Evolutionary conservation across 1,139 yeast genomes (phyloP), one percentile per base, ranked within the genome.

Genomic region (Magnusiomyces starmeri): DNA sequence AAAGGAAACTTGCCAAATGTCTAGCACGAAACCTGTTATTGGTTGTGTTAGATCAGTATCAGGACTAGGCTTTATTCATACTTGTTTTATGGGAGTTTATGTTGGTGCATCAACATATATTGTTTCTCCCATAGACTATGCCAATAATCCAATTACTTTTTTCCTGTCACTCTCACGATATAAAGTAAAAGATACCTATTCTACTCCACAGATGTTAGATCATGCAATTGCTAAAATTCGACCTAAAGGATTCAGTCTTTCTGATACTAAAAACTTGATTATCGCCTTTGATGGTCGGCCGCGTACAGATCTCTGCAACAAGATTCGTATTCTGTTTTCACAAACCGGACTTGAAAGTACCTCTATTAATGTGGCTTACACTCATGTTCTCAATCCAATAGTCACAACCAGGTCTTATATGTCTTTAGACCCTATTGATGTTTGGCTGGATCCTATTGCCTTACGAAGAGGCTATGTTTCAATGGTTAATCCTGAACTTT

Each of bases 1-100:
- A 63, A 92, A 92, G 61, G 97, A 92, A 64, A 90, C 97, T 0
- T 86, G 96, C 62, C 92, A 87, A 59, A 74, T 92, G 70, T 77
- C 83, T 9, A 78, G 86, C 43, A 77, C 79, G 34, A 78, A 82
- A 43, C 83, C 96, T 0, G 74, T 92, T 10, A 76, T 92, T 44
- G 96, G 96, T 0, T 83, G 96, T 67, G 95, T 87, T 8, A 79
- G 95, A 49, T 94, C 90, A 60, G 79, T 89, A 0, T 70, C 79
- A 2, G 97, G 97, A 0, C 70, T 90, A 46, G 98, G 98, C 0
- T 90, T 94, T 64, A 71, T 92, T 32, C 94, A 88, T 64, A 78
- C 95, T 14, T 82, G 83, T 52, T 69, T 90, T 39, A 69, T 92
- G 61, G 98, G 98, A 8, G 82, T 85, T 0, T 92, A 83, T 62